These are phyloP conservation scores for Hymenoscyphus repandus DNA, from an alignment of 2,329 filamentous ascomycete species.

Conservation along the genomic window DNA sequence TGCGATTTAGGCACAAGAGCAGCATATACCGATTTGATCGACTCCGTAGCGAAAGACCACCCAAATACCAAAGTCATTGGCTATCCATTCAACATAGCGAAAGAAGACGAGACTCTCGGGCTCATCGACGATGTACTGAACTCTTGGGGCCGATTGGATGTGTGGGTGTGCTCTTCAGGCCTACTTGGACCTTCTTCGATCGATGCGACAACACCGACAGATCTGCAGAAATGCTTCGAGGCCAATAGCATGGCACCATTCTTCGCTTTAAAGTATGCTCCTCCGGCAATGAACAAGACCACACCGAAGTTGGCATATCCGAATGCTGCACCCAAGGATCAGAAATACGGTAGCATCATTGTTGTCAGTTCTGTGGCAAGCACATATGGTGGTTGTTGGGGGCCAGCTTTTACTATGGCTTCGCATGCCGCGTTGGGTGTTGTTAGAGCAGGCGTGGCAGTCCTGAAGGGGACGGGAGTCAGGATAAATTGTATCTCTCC, in stretches of 20 bases:
- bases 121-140: slow-evolving; percentile 61
- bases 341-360: slow-evolving; percentile 56
- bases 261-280: slow-evolving; percentile 60
- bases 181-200: slow-evolving; percentile 53
- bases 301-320: slow-evolving; percentile 49
- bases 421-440: slow-evolving; percentile 57
- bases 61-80: slow-evolving; percentile 57
- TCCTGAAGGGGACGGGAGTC: slow-evolving; percentile 51
- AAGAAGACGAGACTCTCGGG: slow-evolving; percentile 54
- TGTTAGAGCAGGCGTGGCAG: slow-evolving; percentile 51
- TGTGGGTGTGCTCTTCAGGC: slow-evolving; percentile 55
- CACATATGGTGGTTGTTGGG: slow-evolving; percentile 52
- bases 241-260: slow-evolving; percentile 58
- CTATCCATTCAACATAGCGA: slow-evolving; percentile 53
- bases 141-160: slow-evolving; percentile 51
- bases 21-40: slow-evolving; percentile 36
- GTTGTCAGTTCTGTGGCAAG: slow-evolving; percentile 55
- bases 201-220: slow-evolving; percentile 48
- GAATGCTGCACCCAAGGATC: slow-evolving; percentile 56
- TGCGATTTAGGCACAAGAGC: slow-evolving; percentile 43
- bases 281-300: slow-evolving; percentile 57
- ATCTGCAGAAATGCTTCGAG: slow-evolving; percentile 53
- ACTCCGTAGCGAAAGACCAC: slow-evolving; percentile 37
- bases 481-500: slow-evolving; percentile 50
- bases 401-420: slow-evolving; percentile 55